phyloP scores from a whole-genome alignment of 2,329 filamentous ascomycete genomes.

The Verticillium nonalfalfae region DNA sequence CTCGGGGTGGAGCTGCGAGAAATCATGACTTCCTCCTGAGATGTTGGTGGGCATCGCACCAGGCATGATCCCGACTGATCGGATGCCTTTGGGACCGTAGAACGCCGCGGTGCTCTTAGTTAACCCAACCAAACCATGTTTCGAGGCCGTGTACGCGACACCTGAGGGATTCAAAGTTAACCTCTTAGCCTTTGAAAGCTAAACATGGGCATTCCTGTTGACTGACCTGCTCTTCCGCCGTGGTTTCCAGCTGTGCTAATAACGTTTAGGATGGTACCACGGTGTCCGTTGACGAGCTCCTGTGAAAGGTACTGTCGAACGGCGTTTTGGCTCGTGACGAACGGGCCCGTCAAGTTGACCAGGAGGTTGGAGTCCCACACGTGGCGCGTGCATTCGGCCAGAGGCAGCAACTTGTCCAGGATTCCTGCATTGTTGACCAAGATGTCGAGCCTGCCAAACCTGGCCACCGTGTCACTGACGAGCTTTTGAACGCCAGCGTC shows the following conservation, averaged over 20 bases:
- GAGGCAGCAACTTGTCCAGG: slow-evolving; percentile 49
- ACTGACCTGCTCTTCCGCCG: not conserved
- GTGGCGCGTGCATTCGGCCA: slow-evolving; percentile 35
- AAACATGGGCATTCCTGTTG: not conserved
- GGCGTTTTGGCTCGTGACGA: slow-evolving; percentile 43
- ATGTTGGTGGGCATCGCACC: slow-evolving; percentile 54
- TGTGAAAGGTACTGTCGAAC: slow-evolving; percentile 40
- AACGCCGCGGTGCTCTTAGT: slow-evolving; percentile 52
- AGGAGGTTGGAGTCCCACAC: slow-evolving; percentile 48
- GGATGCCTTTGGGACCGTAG: slow-evolving; percentile 47
- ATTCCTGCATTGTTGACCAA: slow-evolving; percentile 53
- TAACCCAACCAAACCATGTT: slow-evolving; percentile 47
- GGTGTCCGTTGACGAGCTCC: slow-evolving; percentile 12
- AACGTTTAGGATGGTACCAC: slow-evolving; percentile 18
- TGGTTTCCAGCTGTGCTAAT: slow-evolving; percentile 9
- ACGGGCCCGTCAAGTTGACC: slow-evolving; percentile 51
- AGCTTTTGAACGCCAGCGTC: slow-evolving; percentile 41
- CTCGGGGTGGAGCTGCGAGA: slow-evolving; percentile 1
- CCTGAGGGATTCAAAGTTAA: slow-evolving; percentile 17
- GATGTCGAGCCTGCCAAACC: slow-evolving; percentile 45
- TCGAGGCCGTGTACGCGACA: slow-evolving; percentile 44
- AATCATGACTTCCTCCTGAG: not conserved
- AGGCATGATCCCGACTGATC: slow-evolving; percentile 25
- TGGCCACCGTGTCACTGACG: slow-evolving; percentile 36
- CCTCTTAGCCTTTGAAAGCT: not conserved